Base-by-base conservation (phyloP, 2,329 filamentous ascomycete species). In the Myriosclerotinia curreyana region DNA sequence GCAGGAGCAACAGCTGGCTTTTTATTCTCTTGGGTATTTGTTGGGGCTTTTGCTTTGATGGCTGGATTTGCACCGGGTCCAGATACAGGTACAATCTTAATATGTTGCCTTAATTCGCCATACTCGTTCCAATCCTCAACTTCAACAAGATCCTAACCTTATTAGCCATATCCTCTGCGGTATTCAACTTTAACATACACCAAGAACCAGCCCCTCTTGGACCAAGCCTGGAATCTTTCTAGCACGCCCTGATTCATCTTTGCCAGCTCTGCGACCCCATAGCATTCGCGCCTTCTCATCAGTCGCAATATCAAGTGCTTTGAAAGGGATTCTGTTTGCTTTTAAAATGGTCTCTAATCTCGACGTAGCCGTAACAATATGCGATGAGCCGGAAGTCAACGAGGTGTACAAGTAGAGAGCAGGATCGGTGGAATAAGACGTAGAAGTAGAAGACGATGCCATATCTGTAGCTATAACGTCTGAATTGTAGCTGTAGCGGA, bases 71-170 rank as follows among this genome's bases (percentile, higher is more conserved):
- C 56, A 22, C 71, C 66, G 20, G 72, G 66, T 34, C 67, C 54
- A 2, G 52, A 60, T 40, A 53, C 63, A 59, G 56, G 52, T 14
- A 53, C 63, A 42, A 56, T 66, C 54, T 62, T 67, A n/a, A 59
- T 86, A 72, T 94, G 89, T 77, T 94, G 86, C 76, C 92, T 92
- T 67, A 99, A 84, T 78, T 98, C 94, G 77, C 92, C 92, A 77
- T 96, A 97, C 76, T 99, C 95, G 80, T 99, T 99, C 95, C 94
- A 98, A 75, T 99, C 95, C 78, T 99, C 95, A 68, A 98, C 86
- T 77, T 98, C 89, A 68, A 94, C 89, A 58, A 97, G 83, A 75
- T 97, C 95, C 93, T 97, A 69, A 49, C 68, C 53, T 50, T 20
- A 62, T 73, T 58, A 74, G 68, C 51, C 28, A 22, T 38, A 6